Base-by-base conservation (phyloP, 2,329 filamentous ascomycete genomes). In the Arthrinium phaeospermum region DNA sequence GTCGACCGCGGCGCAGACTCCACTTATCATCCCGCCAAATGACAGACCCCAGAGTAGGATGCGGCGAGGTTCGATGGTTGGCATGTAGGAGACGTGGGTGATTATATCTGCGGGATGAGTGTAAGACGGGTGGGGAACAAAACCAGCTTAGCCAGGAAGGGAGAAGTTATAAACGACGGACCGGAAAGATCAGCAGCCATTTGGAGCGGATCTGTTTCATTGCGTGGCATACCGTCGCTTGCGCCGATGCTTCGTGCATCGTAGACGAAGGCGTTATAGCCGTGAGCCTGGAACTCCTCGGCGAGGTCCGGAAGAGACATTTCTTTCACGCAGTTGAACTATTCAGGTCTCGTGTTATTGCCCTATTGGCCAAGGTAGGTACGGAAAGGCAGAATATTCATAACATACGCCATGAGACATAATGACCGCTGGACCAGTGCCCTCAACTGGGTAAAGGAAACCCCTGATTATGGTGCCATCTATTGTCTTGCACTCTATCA, bases 261-360 rank as follows among this genome's bases (percentile, higher is more conserved):
- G 51, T 78, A 80, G 12, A 78, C 68, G 0, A 79, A 46, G 3
- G 73, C 77, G 49, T 76, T 78, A 69, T 71, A 77, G 0, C 77
- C 78, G 0, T 10, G 3, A 0, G 70, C 53, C 1, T 77, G 75
- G 67, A 79, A 78, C 0, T 16, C 49, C 67, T 76, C 74, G 10
- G 77, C 78, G 0, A 72, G 70, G 2, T 80, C 76, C 4, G 75
- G 41, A 0, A 79, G 68, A 2, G 37, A 71, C 75, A 78, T 78
- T 49, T 79, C 78, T 67, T 79, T 79, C 53, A 78, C 76, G 44
- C 75, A 77, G 69, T 79, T 79, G 67, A 80, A 77, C 78, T 79
- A 37, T 37, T 37, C 34, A 37, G 34, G 7, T 37, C 34, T 37
- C 34, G 34, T 37, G 34, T 37, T 37, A 37, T 37, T 37, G 34